phyloP scores from a whole-genome alignment of 306 rosid genomes.

The Vachellia pachyceras region DNA sequence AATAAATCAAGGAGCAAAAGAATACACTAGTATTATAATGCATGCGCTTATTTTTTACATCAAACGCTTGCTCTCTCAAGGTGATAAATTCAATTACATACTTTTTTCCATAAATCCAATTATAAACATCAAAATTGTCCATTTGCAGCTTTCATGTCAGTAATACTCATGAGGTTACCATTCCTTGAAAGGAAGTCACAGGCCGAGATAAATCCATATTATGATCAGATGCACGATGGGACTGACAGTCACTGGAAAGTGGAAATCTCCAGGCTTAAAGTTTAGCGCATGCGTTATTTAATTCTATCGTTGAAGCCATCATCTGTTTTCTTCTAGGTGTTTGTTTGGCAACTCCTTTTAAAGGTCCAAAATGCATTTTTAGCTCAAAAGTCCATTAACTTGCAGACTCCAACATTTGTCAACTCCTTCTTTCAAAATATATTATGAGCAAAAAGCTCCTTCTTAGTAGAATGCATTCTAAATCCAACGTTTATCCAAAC shows the following conservation, averaged over 20 bases:
- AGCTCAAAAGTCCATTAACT: too few species aligned
- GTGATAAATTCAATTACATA: neutral
- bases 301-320: neutral
- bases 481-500: too few species aligned
- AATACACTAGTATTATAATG: neutral
- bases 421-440: too few species aligned
- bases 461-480: too few species aligned
- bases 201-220: neutral
- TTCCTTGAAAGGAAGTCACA: neutral
- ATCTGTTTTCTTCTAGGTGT: neutral
- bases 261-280: slow-evolving; percentile 3
- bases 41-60: neutral
- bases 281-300: neutral
- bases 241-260: neutral
- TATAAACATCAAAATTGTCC: slow-evolving; percentile 29
- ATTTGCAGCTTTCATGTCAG: neutral
- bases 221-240: neutral
- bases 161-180: neutral
- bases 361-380: too few species aligned
- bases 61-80: slow-evolving; percentile 12
- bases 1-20: neutral
- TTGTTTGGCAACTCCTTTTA: too few species aligned
- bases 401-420: too few species aligned
- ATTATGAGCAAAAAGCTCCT: too few species aligned
- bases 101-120: neutral